Evolutionary conservation across 139 green algal genomes (phyloP), one percentile per base, ranked within the genome.

Genomic region (Chlorella sp.): DNA sequence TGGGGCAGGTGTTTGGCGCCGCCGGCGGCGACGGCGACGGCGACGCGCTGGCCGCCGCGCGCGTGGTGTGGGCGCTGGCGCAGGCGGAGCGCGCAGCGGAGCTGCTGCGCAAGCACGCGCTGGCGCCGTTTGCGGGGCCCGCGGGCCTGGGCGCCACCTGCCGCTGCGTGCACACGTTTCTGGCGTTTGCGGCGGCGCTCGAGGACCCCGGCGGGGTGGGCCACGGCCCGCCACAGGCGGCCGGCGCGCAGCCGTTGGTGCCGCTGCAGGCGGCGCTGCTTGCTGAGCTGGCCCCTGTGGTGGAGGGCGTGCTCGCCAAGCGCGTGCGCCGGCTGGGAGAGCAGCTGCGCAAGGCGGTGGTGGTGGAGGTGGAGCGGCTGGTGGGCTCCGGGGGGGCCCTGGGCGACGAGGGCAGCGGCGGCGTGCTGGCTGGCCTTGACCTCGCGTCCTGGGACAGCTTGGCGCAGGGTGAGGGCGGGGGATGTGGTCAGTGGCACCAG

Each of bases 1-100:
- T 75, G 50, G 60, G 64, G 3, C 59, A 59, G 3, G 74, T 87
- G 29, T 83, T 82, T 72, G 63, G 71, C 5, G 45, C 45, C 17
- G 29, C 8, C 8, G 23, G 63, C 63, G 23, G 11, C 38, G 63
- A 25, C 59, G 31, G 59, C 59, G 59, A 12, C 33, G 59, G 33
- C 29, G 23, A 11, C 21, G 48, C 67, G 42, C 69, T 87, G 63
- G 55, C 53, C 3, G 70, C 82, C 5, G 38, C 76, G 5, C 74
- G 84, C 42, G n/a, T 87, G n/a, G 69, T 84, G 31, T 87, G 82
- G 82, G 69, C 82, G 7, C 69, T 87, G n/a, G 60, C 79, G 36
- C 77, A 77, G 31, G 67, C 42, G 9, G 72, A 78, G 72, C 33
- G 72, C 60, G 71, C 42, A 25, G 71, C 27, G 23, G 33, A 72